Percentiles rank a stretch among this genome's conserved stretches.
phyloP scores from a whole-genome alignment of 768 basidiomycete species.

The Pseudohyphozyma bogoriensis region DNA sequence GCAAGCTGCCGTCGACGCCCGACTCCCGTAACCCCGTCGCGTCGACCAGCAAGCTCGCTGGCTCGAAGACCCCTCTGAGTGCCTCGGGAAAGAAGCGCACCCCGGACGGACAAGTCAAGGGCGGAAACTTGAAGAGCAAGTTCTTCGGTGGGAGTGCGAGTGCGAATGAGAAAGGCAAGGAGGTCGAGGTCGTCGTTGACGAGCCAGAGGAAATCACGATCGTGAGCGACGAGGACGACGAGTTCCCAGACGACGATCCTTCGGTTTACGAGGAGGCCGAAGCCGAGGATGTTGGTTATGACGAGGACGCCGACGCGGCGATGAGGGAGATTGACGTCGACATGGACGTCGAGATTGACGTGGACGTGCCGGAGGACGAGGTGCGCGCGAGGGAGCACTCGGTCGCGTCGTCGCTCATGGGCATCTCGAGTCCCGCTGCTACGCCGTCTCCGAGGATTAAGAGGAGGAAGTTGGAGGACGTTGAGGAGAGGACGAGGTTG shows the following conservation, averaged over 20 bases:
- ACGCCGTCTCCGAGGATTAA: background rate
- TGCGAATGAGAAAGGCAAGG: background rate
- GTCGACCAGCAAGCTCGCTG: background rate
- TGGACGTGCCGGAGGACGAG: background rate
- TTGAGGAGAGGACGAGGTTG: background rate
- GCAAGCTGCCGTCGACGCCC: background rate
- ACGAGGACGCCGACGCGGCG: background rate
- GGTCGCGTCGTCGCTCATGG: background rate
- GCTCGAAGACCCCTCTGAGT: too few species aligned
- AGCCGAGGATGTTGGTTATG: background rate
- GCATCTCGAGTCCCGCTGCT: background rate
- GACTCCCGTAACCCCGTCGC: background rate
- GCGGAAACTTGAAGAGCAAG: constrained; percentile 12
- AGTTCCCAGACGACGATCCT: background rate
- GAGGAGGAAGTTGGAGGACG: background rate
- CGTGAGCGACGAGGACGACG: background rate
- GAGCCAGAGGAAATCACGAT: background rate
- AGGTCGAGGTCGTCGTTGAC: background rate
- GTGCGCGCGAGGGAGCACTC: background rate
- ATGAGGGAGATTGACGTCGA: background rate
- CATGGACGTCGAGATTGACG: background rate
- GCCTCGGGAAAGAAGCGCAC: constrained; percentile 4
- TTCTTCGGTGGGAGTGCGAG: constrained; percentile 1
- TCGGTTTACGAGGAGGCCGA: too few species aligned
- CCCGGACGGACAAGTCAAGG: background rate